Conservation (phyloP, 257 asterid genomes). For the Capsicum rhomboideum region DNA sequence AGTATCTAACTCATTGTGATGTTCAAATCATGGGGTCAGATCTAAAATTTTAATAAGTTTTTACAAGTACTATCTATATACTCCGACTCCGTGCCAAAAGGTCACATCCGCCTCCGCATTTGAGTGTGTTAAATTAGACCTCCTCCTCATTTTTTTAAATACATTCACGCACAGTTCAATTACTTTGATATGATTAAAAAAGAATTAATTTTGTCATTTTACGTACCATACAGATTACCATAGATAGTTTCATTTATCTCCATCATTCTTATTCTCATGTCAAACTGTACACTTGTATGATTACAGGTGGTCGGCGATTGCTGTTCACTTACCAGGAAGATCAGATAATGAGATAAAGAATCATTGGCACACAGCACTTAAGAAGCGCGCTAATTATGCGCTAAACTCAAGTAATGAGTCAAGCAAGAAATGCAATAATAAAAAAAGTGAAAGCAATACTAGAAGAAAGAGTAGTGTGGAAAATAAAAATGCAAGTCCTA, state of each 20-base stretch:
- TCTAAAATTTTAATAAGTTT: no score
- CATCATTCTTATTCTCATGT: no score
- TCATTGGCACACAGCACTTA: slow-evolving; percentile 2
- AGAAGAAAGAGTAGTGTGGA: no score
- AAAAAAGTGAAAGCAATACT: neutral
- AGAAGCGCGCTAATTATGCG: neutral
- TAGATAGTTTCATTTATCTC: neutral
- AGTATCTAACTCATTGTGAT: neutral
- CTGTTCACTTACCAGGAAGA: neutral
- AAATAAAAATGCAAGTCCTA: no score
- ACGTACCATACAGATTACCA: neutral
- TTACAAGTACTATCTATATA: no score
- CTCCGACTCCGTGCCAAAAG: no score
- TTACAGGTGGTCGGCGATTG: slow-evolving; percentile 5
- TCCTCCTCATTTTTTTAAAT: neutral
- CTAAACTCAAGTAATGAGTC: neutral
- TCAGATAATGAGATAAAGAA: slow-evolving; percentile 7
- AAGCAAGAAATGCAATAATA: neutral
- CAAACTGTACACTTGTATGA: no score
- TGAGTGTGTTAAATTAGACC: no score
- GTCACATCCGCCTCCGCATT: neutral
- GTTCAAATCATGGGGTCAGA: neutral
- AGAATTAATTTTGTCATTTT: neutral
- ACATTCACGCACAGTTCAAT: neutral
- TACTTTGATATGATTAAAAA: neutral